Evolutionary conservation across 1,139 yeast genomes (phyloP), one percentile per base, ranked within the genome.

Genomic region (Candida labiduridarum): DNA sequence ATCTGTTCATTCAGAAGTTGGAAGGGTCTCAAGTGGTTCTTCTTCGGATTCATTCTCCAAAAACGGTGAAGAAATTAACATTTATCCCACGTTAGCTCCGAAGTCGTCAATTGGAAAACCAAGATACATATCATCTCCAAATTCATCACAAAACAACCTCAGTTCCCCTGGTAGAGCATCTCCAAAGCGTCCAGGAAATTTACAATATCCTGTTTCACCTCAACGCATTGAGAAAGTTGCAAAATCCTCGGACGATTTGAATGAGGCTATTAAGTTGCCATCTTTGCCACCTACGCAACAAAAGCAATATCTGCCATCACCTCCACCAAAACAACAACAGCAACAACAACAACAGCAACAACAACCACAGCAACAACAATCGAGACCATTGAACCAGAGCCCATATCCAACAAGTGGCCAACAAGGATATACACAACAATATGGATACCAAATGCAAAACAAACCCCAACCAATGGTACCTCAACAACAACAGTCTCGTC

Each of bases 111-210:
- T 59, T 3, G 36, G 58, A n/a, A 49, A 60, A 52, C 78, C 78
- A 14, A 63, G 68, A 49, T 67, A 65, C 45, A 73, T 72, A 39
- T 59, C 67, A 8, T 69, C 75, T 12, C 78, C 78, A 15, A 71
- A 68, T 53, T 59, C 60, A 34, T 59, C 71, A 7, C 77, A 72
- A 54, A 72, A 71, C 52, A 65, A 63, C 40, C 29, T 59, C 1
- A 49, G 55, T 27, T 49, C 54, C 15, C 53, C 53, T 7, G 55
- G 47, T 9, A 47, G 44, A 36, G 15, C 16, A n/a, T 12, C 47
- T 11, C 40, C 50, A 15, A 46, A 46, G 6, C 43, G 49, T 25
- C 51, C 52, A 40, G 62, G 50, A 35, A 50, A 44, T 41, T 51
- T 55, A 14, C 51, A 35, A 43, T 55, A 55, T 47, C 58, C 58